Conservation (phyloP, 2,329 filamentous ascomycete species). For the Colletotrichum tofieldiae region DNA sequence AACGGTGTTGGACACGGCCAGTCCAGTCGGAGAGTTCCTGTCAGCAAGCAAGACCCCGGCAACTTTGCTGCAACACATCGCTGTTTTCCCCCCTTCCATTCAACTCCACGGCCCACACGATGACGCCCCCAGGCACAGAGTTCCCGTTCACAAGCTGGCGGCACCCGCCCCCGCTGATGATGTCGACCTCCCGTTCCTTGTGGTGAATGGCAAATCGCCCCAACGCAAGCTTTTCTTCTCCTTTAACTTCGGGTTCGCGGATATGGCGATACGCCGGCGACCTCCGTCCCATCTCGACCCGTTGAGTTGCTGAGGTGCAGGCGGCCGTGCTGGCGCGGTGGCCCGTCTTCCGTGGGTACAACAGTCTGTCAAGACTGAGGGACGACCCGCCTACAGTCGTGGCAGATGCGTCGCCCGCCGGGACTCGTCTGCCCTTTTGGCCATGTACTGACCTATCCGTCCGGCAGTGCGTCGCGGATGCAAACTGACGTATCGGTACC, state of each 20-base stretch:
- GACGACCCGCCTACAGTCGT: not conserved
- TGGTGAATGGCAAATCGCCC: constrained; percentile 12
- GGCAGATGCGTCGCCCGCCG: not conserved
- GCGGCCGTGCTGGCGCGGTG: not conserved
- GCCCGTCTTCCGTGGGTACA: constrained; percentile 11
- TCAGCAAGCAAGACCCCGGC: constrained; percentile 17
- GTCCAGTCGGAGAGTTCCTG: constrained; percentile 25
- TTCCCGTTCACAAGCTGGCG: not conserved
- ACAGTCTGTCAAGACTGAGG: not conserved
- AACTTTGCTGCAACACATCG: constrained; percentile 13
- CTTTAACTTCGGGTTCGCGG: constrained; percentile 4
- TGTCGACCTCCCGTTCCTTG: not conserved
- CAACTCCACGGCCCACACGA: constrained; percentile 11
- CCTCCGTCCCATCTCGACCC: constrained; percentile 27
- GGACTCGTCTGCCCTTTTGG: constrained; percentile 15
- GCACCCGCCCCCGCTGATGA: constrained; percentile 20
- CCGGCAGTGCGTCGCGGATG: not conserved
- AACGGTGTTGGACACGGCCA: not conserved
- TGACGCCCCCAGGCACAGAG: constrained; percentile 10
- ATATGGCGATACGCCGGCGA: not conserved
- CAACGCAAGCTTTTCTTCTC: constrained; percentile 23
- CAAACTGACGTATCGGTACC: constrained; percentile 24
- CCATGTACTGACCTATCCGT: not conserved
- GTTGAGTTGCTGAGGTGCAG: not conserved
- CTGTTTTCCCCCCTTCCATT: constrained; percentile 3